A percentile compares a stretch with the other conserved stretches of the same genome.
Conservation (phyloP, 73 alveolate species). For the Stentor roeselii region DNA sequence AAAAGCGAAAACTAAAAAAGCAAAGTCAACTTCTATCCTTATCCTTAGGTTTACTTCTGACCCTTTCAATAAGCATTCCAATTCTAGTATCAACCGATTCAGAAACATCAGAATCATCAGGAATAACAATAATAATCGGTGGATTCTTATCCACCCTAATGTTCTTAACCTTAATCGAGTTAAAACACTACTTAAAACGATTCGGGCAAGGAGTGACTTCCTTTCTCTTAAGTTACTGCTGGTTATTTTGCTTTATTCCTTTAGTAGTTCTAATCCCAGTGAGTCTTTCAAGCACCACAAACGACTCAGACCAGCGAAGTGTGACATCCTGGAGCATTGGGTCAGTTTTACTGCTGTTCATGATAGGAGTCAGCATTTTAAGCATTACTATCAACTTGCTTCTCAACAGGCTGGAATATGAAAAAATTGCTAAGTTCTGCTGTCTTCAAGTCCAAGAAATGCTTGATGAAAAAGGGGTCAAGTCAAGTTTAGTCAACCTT, state of each 20-base stretch:
- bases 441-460: not conserved
- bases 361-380: not conserved
- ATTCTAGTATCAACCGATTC: not conserved
- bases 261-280: not conserved
- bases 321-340: constrained; percentile 11
- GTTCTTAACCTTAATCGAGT: not conserved
- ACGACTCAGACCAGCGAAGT: not conserved
- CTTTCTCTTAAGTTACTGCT: not conserved
- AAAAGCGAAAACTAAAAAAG: not conserved
- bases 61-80: constrained; percentile 7
- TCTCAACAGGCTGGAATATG: not conserved
- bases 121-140: not conserved
- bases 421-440: constrained; percentile 19
- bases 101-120: not conserved
- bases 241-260: not conserved
- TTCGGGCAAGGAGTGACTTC: not conserved
- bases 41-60: not conserved
- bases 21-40: not conserved
- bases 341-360: not conserved
- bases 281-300: not conserved
- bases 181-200: not conserved
- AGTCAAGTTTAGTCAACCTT: not conserved
- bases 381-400: not conserved
- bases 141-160: not conserved
- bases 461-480: not conserved